These are phyloP conservation scores for Murraya koenigii DNA, from an alignment of 345 rosid genomes.

Conservation along the genomic window DNA sequence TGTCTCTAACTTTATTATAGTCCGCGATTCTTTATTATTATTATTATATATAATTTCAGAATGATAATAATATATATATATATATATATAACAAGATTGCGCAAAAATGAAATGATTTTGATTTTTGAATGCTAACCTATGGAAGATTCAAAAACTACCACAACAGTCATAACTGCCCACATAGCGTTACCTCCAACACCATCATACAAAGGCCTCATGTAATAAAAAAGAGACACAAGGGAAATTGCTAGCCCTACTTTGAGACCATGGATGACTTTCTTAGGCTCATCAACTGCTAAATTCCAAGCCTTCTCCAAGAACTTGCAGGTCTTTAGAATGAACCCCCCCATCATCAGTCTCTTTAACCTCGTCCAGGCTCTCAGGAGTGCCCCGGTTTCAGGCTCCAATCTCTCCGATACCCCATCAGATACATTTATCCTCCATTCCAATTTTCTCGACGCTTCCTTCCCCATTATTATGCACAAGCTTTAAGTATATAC, in stretches of 20 bases:
- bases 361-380: conserved; percentile 32
- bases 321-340: conserved; percentile 22
- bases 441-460: conserved; percentile 49
- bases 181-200: conserved; percentile 64
- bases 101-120: neutral
- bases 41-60: no score
- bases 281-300: conserved; percentile 62
- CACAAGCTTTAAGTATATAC: no score
- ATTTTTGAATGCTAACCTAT: conserved; percentile 42
- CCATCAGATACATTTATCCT: conserved; percentile 46
- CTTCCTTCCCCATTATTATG: conserved; percentile 32
- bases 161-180: conserved; percentile 86
- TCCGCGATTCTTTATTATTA: no score
- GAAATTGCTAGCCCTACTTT: conserved; percentile 75
- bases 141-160: conserved; percentile 64
- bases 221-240: conserved; percentile 66
- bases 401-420: conserved; percentile 30
- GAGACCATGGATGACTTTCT: conserved; percentile 55
- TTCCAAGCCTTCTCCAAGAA: conserved; percentile 52
- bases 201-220: conserved; percentile 64
- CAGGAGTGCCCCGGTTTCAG: conserved; percentile 18
- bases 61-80: no score
- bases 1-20: no score
- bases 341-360: conserved; percentile 17
- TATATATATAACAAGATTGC: no score